phyloP scores from a whole-genome alignment of 108 stramenopile species.

The Hondaea fermentalgiana region DNA sequence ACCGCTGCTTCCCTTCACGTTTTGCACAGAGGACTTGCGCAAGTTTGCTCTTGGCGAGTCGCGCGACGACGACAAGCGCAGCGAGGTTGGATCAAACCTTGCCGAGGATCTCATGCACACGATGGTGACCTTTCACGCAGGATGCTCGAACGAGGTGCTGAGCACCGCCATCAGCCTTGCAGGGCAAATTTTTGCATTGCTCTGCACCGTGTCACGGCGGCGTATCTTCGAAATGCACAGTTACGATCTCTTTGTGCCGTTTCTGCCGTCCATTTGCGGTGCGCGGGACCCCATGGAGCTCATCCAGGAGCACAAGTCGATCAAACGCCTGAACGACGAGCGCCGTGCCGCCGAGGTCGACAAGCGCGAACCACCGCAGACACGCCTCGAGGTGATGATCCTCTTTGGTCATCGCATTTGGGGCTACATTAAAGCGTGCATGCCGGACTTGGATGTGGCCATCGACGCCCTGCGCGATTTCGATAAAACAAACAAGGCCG shows the following conservation, averaged over 20 bases:
- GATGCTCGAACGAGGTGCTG: background rate
- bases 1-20: background rate
- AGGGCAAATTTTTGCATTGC: background rate
- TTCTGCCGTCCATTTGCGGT: conserved; percentile 8
- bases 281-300: background rate
- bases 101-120: background rate
- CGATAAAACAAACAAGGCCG: background rate
- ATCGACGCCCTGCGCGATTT: background rate
- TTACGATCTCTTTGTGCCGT: conserved; percentile 7
- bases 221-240: background rate
- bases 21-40: background rate
- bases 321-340: background rate
- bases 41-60: background rate
- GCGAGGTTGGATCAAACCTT: background rate
- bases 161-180: background rate
- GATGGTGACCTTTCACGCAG: background rate
- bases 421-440: background rate
- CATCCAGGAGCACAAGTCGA: background rate
- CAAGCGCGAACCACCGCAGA: background rate
- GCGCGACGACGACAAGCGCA: background rate
- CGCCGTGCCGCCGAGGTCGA: background rate
- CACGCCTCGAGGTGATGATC: conserved; percentile 8
- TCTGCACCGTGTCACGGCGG: background rate
- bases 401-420: background rate
- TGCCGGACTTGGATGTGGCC: background rate